phyloP scores from a whole-genome alignment of 148 eudicot species.

The Rhododendron ovatum region DNA sequence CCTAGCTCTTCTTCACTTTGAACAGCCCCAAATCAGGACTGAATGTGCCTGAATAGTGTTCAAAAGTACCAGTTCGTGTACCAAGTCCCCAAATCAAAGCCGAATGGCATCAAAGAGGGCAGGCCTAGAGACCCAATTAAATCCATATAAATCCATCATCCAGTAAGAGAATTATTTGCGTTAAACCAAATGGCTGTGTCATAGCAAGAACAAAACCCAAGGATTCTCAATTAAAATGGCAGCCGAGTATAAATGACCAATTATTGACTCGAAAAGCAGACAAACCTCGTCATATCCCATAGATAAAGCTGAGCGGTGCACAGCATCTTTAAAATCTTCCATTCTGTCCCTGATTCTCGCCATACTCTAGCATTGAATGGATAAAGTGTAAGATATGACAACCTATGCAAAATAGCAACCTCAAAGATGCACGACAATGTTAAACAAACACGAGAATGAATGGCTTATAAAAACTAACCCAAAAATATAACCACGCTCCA shows the following conservation, averaged over 20 bases:
- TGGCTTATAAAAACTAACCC: background rate
- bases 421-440: background rate
- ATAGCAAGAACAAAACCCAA: background rate
- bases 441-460: background rate
- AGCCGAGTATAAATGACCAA: background rate
- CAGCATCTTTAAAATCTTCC: conserved; percentile 90
- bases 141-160: background rate
- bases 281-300: conserved; percentile 66
- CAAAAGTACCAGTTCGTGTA: background rate
- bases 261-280: background rate
- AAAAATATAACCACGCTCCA: background rate
- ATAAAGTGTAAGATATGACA: background rate
- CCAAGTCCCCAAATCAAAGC: too few relatives aligned
- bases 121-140: too few relatives aligned
- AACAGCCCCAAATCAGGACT: too few relatives aligned
- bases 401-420: background rate
- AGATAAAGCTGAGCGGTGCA: conserved; percentile 66
- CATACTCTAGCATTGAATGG: conserved; percentile 32
- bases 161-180: background rate
- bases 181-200: background rate
- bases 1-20: too few relatives aligned
- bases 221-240: background rate
- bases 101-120: too few relatives aligned
- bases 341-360: conserved; percentile 72
- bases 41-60: too few relatives aligned